These are phyloP conservation scores for Chiua virens DNA, from an alignment of 768 basidiomycete species.

Conservation along the genomic window DNA sequence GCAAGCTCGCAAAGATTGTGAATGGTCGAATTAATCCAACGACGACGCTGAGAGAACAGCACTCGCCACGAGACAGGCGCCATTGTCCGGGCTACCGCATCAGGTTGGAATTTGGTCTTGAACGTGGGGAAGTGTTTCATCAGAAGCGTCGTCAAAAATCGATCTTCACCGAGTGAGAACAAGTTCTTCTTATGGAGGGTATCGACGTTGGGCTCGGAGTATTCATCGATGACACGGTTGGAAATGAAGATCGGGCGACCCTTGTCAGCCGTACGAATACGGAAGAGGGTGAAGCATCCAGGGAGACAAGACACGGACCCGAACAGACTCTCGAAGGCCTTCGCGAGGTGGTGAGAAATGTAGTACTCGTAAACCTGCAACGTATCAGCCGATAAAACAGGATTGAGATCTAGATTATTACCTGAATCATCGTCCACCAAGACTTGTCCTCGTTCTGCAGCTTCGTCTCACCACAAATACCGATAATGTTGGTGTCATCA, in stretches of 20 bases:
- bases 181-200: constrained; percentile 74
- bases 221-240: constrained; percentile 68
- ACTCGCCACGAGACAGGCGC: constrained; percentile 64
- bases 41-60: constrained; percentile 64
- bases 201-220: constrained; percentile 63
- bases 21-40: constrained; percentile 75
- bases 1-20: constrained; percentile 68
- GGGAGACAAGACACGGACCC: constrained; percentile 75
- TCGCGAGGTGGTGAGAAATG: constrained; percentile 65
- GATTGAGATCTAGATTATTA: constrained; percentile 15
- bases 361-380: constrained; percentile 66
- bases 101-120: constrained; percentile 68
- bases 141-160: constrained; percentile 65
- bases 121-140: constrained; percentile 71
- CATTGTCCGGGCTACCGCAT: constrained; percentile 61
- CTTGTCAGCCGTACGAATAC: constrained; percentile 70
- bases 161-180: constrained; percentile 69
- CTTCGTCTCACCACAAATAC: constrained; percentile 70
- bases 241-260: constrained; percentile 72
- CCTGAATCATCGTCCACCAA: constrained; percentile 81
- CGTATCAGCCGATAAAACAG: constrained; percentile 1
- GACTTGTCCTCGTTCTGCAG: constrained; percentile 66
- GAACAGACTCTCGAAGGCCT: constrained; percentile 68
- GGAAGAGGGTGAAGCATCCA: constrained; percentile 71
- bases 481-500: constrained; percentile 62